phyloP scores from a whole-genome alignment of 176 grass and related monocot genomes.

The Oryza rufipogon region DNA sequence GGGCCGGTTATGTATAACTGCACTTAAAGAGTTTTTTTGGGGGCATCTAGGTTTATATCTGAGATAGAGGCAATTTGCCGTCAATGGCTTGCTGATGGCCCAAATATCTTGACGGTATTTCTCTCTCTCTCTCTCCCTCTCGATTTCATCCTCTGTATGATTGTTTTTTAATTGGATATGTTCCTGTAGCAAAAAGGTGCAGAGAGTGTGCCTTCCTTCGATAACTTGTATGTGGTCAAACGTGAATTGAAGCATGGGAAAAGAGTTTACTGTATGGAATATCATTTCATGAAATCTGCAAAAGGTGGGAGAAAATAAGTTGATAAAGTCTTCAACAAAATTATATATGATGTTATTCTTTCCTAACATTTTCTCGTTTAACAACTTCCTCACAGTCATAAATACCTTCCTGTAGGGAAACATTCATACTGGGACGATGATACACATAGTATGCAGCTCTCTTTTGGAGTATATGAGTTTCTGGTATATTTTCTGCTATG shows the following conservation, averaged over 20 bases:
- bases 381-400: conserved; percentile 12
- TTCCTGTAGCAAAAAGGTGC: conserved; percentile 88
- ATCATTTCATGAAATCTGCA: conserved; percentile 73
- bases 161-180: conserved; percentile 37
- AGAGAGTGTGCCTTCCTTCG: conserved; percentile 55
- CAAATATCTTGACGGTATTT: conserved; percentile 82
- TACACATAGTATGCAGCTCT: conserved; percentile 81
- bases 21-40: conserved; percentile 25
- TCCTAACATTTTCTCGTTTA: conserved; percentile 1
- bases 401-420: conserved; percentile 59
- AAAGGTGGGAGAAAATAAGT: conserved; percentile 55
- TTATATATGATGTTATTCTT: conserved; percentile 26
- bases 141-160: background rate
- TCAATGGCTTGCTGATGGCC: conserved; percentile 85
- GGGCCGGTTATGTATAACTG: background rate
- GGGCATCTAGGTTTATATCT: conserved; percentile 85
- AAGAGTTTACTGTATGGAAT: conserved; percentile 90
- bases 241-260: conserved; percentile 82
- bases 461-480: conserved; percentile 90
- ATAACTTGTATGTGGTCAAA: conserved; percentile 78
- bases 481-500: conserved; percentile 48
- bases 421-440: conserved; percentile 80
- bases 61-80: conserved; percentile 95
- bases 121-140: too few relatives aligned
- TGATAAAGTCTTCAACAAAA: conserved; percentile 1